Base-by-base conservation (phyloP, 1,284 basidiomycete species). In the Trichosporon asahii region DNA sequence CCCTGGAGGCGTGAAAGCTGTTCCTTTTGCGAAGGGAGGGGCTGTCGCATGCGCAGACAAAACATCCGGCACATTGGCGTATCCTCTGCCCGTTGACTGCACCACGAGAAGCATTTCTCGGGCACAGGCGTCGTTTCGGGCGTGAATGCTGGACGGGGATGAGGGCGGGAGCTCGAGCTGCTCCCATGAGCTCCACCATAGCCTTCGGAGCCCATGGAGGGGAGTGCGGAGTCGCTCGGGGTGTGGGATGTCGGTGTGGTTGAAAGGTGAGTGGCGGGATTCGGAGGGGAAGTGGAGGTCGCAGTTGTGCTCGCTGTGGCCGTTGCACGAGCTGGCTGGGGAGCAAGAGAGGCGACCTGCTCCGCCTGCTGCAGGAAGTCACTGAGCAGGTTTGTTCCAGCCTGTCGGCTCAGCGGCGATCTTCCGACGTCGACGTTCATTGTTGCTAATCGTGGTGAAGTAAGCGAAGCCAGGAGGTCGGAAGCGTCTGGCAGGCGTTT, bases 91-190 rank as follows among this genome's bases (percentile, higher is more conserved):
- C 72, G 70, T 70, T 82, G 81, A 9, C 74, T 71, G 65, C 80
- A 81, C 68, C 78, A 81, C 5, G 79, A 75, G 9, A 79, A 72
- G 71, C 81, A 82, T 72, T 77, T 78, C 65, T 82, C 81, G 12
- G 79, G 79, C 35, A 78, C 35, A 21, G 63, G 68, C 21, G 64
- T 68, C 21, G 68, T 57, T 8, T 21, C 46, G 49, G 35, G 53
- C 49, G 49, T 53, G 49, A 31, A 61, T 11, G 57, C 27, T n/a
- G 27, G 57, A 14, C 57, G 65, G n/a, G 27, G 57, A 27, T 57
- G 53, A 29, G 29, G 14, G 2, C 15, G 33, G 6, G 29, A 2
- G 49, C 49, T 53, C 44, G 44, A 46, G 44, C 44, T 46, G 44
- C 44, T n/a, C n/a, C n/a, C n/a, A n/a, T n/a, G 29, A 2, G 49